Conservation (phyloP, 75 land plant genomes). For the Sequoia sempervirens region DNA sequence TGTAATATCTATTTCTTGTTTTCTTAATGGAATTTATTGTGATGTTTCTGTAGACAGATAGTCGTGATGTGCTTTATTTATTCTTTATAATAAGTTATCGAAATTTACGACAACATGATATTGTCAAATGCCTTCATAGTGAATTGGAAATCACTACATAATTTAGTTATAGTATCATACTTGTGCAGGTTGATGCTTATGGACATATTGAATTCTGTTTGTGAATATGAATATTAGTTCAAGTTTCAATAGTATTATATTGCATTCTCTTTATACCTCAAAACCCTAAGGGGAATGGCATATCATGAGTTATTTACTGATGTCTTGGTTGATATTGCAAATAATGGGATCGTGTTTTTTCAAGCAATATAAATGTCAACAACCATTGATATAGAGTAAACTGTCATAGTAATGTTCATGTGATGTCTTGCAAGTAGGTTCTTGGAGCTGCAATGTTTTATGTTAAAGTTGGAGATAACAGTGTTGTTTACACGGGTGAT, state of each 20-base stretch:
- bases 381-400: background rate
- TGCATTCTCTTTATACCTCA: background rate
- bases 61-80: background rate
- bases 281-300: background rate
- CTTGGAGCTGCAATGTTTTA: conserved; percentile 99
- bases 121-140: background rate
- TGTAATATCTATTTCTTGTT: background rate
- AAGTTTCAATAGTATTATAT: background rate
- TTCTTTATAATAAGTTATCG: background rate
- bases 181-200: background rate
- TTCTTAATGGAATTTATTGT: background rate
- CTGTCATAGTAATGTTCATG: background rate
- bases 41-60: background rate
- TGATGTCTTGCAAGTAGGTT: conserved; percentile 38
- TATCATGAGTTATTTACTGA: background rate
- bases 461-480: conserved; percentile 77
- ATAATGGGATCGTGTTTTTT: background rate
- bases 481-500: conserved; percentile 93
- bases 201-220: background rate
- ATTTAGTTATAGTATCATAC: background rate
- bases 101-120: background rate
- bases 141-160: background rate
- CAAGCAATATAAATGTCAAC: background rate
- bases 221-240: background rate
- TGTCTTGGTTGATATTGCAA: background rate